Conservation (phyloP, 306 rosid genomes). For the Fragaria iinumae region DNA sequence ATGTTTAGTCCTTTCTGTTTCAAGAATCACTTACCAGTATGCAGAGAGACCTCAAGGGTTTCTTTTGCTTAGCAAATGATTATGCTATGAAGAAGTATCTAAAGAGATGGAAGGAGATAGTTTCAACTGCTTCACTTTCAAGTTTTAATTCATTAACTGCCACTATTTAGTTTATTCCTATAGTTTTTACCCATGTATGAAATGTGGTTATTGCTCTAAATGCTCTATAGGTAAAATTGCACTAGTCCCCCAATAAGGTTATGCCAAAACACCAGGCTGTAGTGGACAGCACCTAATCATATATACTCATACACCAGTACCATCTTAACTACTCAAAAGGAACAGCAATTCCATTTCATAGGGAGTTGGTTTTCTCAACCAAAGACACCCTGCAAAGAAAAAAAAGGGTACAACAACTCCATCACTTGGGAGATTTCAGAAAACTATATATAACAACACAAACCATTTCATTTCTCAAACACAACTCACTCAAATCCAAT, state of each 20-base stretch:
- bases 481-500: slow-evolving; percentile 7
- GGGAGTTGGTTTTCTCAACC: slow-evolving; percentile 44
- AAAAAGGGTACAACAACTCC: slow-evolving; percentile 59
- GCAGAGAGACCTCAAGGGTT: not conserved
- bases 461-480: not conserved
- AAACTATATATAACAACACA: slow-evolving; percentile 3
- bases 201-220: not conserved
- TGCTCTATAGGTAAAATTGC: not conserved
- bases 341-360: slow-evolving; percentile 8
- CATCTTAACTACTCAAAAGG: slow-evolving; percentile 7
- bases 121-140: not conserved
- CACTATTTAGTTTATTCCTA: not conserved
- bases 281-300: not conserved
- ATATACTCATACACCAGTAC: not conserved
- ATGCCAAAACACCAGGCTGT: slow-evolving; percentile 9
- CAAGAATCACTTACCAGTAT: not conserved
- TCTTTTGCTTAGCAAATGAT: not conserved
- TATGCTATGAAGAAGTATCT: not conserved
- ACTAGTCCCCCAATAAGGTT: not conserved
- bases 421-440: slow-evolving; percentile 12
- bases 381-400: slow-evolving; percentile 19
- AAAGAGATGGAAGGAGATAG: not conserved
- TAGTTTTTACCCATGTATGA: not conserved
- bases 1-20: not conserved
- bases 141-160: not conserved